Evolutionary conservation across 805 yeast species (phyloP), one percentile per base, ranked within the genome.

Genomic region (Myxozyma vanderwaltii): DNA sequence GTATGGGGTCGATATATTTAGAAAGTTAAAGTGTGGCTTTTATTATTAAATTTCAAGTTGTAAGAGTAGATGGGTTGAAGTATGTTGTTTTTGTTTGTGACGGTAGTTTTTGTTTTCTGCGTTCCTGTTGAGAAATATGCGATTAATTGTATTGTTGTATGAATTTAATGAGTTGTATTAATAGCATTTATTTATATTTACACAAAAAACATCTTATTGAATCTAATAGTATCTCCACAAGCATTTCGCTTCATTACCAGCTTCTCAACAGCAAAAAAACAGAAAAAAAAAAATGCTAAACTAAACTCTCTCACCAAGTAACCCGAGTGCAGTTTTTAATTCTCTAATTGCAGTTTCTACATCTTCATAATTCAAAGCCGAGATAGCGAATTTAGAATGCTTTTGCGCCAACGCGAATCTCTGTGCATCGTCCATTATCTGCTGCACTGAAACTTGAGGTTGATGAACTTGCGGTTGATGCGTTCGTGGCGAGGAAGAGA

Each of bases 311-410:
- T 61, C 59, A 13, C 64, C 64, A 35, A 61, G 38, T 2, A 58
- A 13, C 27, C 44, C 26, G 19, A 85, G 70, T 0, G 88, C 87
- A 40, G 75, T 70, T 31, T 72, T 66, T 35, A 86, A 74, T 70
- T 86, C 87, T 7, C 67, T 67, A 50, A 83, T 77, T 2, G 91
- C 91, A 0, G 91, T 86, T n/a, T 66, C 73, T 6, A 79, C 71
- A 61, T 86, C 91, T 66, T 86, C 91, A 68, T 85, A 86, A 68
- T 83, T 84, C 36, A 86, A 76, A 0, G 91, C 90, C 10, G 89
- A 84, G 10, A 85, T 79, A n/a, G 89, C 91, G 68, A 81, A 86
- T 64, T 81, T 82, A 58, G 90, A 86, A 61, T 82, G 86, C 67
- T 85, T 86, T 67, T 83, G 84, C 1, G 86, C 83, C 3, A 67